Evolutionary conservation across 2,329 filamentous ascomycete species (phyloP).

Genomic region (Nothopassalora personata): DNA sequence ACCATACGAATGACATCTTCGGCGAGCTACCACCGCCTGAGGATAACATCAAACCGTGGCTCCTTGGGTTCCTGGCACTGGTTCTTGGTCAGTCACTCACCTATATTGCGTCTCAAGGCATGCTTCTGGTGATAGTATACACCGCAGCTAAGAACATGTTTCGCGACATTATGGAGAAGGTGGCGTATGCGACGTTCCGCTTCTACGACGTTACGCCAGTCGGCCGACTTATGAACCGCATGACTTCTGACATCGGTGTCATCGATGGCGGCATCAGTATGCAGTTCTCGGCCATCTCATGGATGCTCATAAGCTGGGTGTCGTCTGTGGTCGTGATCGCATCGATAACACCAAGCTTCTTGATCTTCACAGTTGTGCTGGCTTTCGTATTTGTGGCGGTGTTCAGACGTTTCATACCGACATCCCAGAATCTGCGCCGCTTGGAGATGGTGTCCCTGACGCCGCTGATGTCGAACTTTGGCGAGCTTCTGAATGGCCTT

Average conservation of each 20-base stretch:
- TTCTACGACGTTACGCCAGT: constrained; percentile 90
- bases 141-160: constrained; percentile 73
- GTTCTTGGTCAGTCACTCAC: constrained; percentile 55
- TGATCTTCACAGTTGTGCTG: constrained; percentile 64
- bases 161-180: constrained; percentile 62
- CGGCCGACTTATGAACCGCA: constrained; percentile 82
- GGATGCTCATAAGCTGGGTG: constrained; percentile 64
- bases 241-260: constrained; percentile 85
- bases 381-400: constrained; percentile 65
- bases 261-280: constrained; percentile 79
- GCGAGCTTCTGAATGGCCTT: constrained; percentile 76
- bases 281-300: constrained; percentile 67
- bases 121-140: constrained; percentile 74
- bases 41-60: constrained; percentile 66
- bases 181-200: constrained; percentile 76
- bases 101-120: constrained; percentile 57
- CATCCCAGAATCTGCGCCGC: constrained; percentile 74
- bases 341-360: constrained; percentile 69
- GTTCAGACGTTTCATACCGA: constrained; percentile 72
- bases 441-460: constrained; percentile 87
- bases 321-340: constrained; percentile 73
- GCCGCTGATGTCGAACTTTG: constrained; percentile 88
- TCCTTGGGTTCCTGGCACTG: constrained; percentile 64
- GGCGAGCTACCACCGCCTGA: constrained; percentile 60
- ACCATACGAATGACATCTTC: constrained; percentile 34